Base-by-base conservation (phyloP, 805 yeast genomes). In the Saccharomyces mikatae region DNA sequence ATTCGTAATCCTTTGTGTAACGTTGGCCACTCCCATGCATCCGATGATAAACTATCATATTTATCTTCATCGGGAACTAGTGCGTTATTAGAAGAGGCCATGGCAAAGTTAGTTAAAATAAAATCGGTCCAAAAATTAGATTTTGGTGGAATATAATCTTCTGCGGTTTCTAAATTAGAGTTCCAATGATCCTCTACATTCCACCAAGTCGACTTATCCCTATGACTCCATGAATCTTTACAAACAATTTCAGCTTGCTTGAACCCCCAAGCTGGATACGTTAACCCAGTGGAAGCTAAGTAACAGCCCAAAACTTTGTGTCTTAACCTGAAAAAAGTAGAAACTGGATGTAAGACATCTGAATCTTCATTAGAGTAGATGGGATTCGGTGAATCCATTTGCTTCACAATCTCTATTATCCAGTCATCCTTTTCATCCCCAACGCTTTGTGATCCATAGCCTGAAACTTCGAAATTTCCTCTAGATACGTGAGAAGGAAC, bases 231-330 rank as follows among this genome's bases (percentile, higher is more conserved):
- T 41, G 89, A 83, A 57, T 76, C 71, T 60, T 79, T 81, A 74
- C 99, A 94, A 1, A 84, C 85, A 59, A 94, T 92, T 75, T 94
- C 99, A 58, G 96, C 96, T 76, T 94, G 99, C 68, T 89, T 82
- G 80, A 92, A 94, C 22, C 99, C 99, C 99, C 99, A 94, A 17
- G 82, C 83, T 21, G 99, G 99, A 66, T 91, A 83, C 26, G 81
- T 69, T 60, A 76, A 73, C 48, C 97, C 97, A 10, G 94, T 79
- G 13, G 92, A 87, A 60, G 91, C 87, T 66, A 94, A 74, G 70
- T 90, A 91, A 70, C 97, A 95, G 46, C 87, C 86, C 64, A 89
- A 69, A 9, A 69, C 80, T 59, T 76, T 76, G 70, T 84, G 85
- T 64, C 76, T 81, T 61, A 94, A 74, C 71, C 97, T 80, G 73